Evolutionary conservation across 2,329 filamentous ascomycete species (phyloP), one percentile per base, ranked within the genome.

Genomic region (Nothophoma quercina): DNA sequence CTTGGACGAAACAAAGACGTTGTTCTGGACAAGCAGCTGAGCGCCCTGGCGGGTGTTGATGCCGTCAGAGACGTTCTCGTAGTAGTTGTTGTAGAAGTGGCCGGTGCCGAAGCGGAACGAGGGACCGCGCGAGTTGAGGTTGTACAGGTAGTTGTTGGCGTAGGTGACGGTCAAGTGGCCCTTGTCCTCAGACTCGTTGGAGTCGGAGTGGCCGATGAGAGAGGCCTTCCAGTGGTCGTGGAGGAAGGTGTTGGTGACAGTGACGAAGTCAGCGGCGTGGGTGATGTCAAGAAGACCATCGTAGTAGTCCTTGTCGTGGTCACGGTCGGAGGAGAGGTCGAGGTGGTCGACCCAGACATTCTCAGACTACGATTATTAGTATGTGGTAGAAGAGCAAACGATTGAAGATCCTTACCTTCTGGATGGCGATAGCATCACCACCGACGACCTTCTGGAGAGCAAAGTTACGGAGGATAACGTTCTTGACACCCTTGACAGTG

Each of bases 291-390:
- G 74, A 1, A 89, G 81, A 25, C 87, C 87, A 50, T 89, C 87
- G 67, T 87, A 89, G 76, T 83, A 87, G 76, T 90, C 85, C 76
- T 89, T 89, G 77, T 80, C 84, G 67, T 83, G 77, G 62, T 80
- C 76, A 26, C 69, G 67, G 73, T 88, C 81, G 19, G 83, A 85
- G 4, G 81, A 85, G 18, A 89, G 78, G 58, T 89, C 86, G 68
- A 80, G 79, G 76, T 89, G 87, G 75, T 89, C 87, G 41, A 89
- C 76, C 87, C 87, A 89, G 22, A 86, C 76, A 48, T 83, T 82
- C 7, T 68, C 76, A 2, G 78, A 74, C 4, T 67, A 13, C 8
- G 7, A 10, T 2, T 29, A 30, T 56, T 33, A 56, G 25, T 25
- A 18, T 23, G 10, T 15, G 26, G 8, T 16, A 16, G 1, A 18